Conservation (phyloP, 164 flowering plant species). For the Dillenia turbinata region DNA sequence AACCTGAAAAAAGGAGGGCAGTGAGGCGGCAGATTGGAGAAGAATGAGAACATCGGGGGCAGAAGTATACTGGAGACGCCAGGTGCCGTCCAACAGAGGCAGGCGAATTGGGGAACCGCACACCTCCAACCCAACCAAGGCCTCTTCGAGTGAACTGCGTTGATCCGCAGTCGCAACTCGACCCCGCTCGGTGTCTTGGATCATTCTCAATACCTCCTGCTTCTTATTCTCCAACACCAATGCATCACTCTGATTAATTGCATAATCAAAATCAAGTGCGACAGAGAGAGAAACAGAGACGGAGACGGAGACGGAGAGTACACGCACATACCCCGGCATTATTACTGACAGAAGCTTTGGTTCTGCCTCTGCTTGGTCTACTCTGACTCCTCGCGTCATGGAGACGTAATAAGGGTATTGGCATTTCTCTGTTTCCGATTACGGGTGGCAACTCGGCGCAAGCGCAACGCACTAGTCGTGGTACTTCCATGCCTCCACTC, state of each 20-base stretch:
- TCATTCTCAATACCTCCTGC: constrained; percentile 46
- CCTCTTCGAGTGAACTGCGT: constrained; percentile 79
- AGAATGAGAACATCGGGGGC: constrained; percentile 91
- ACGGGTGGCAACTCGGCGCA: too few species aligned
- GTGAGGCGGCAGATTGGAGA: constrained; percentile 54
- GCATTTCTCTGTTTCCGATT: too few species aligned
- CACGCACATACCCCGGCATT: too few species aligned
- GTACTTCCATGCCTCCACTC: too few species aligned
- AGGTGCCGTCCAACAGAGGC: constrained; percentile 77
- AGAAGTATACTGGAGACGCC: constrained; percentile 96
- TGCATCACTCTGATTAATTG: constrained; percentile 5
- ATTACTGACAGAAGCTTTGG: too few species aligned
- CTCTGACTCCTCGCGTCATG: too few species aligned
- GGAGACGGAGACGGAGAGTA: too few species aligned
- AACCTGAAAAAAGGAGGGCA: constrained; percentile 83
- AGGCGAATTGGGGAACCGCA: constrained; percentile 48
- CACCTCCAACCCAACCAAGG: constrained; percentile 69
- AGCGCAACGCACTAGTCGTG: too few species aligned
- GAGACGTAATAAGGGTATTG: too few species aligned
- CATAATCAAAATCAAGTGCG: too few species aligned
- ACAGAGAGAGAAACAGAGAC: too few species aligned
- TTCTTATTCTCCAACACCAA: constrained; percentile 52
- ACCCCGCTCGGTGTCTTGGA: constrained; percentile 83
- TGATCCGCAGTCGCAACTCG: constrained; percentile 59
- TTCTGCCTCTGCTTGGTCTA: too few species aligned